Base-by-base conservation (phyloP, 176 grass and related monocot genomes). In the Hordeum marinum region DNA sequence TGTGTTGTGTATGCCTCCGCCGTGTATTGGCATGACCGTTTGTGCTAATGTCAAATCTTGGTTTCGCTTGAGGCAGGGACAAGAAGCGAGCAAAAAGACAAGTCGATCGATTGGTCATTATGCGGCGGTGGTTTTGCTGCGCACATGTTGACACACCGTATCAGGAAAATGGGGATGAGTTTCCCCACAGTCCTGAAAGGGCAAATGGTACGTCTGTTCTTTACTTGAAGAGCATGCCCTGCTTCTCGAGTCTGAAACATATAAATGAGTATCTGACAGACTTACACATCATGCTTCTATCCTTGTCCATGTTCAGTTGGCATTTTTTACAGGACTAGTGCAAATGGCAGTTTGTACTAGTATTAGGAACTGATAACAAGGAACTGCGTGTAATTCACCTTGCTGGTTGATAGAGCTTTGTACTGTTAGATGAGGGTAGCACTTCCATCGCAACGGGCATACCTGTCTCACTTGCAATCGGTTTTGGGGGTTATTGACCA, bases 81-180 rank as follows among this genome's bases (percentile, higher is more conserved):
- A 43, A 70, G n/a, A 12, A 82, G 69, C 21, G 68, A 77, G 4
- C 76, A 31, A 85, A 29, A 63, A 39, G 71, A 77, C 67, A 89
- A 14, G 23, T 48, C 9, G 11, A 14, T 37, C 63, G 3, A 10
- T 63, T 63, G 37, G 15, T 52, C 75, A 87, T 11, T 6, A 88
- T 97, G 87, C 87, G 91, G n/a, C 85, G 85, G 24, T 97, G 94
- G 94, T 62, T 97, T 59, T 97, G 94, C 87, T 94, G 91, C 79
- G 86, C 75, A 72, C 78, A 89, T 43, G 24, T 92, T 13, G 94
- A 90, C 69, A 84, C 92, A 1, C 69, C 80, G 1, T 93, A 88
- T 72, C n/a, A 86, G 0, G 87, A 76, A 54, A 65, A 84, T n/a
- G 77, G 81, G 63, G 80, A 89, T 55, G 94, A 91, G 67, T 74